These are phyloP conservation scores for Funneliformis mosseae DNA, from an alignment of 192 early-diverging fungal genomes.

Conservation along the genomic window DNA sequence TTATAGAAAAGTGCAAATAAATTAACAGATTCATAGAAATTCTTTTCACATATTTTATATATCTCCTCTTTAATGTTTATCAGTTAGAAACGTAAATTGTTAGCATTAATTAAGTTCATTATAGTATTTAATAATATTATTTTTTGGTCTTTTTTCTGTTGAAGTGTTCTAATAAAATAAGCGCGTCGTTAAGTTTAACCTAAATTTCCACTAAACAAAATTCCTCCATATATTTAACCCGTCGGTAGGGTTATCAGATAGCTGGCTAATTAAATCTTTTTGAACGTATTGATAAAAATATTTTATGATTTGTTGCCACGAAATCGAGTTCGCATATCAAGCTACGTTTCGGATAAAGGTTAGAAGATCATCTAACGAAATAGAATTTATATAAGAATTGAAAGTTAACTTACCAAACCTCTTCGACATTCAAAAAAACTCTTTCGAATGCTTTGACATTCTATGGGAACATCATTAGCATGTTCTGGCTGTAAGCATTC, in stretches of 20 bases:
- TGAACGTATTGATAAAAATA: neutral
- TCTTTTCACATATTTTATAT: neutral
- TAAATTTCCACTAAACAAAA: too few species aligned
- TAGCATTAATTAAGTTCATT: neutral
- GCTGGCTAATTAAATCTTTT: too few species aligned
- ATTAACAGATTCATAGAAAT: neutral
- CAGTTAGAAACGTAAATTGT: neutral
- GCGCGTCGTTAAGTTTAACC: too few species aligned
- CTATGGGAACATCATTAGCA: slow-evolving; percentile 50
- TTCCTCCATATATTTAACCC: too few species aligned
- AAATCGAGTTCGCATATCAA: slow-evolving; percentile 29
- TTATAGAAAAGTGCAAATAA: neutral
- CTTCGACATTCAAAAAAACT: slow-evolving; percentile 61
- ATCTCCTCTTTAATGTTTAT: neutral
- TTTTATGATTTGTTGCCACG: slow-evolving; percentile 15
- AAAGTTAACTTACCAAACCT: slow-evolving; percentile 50
- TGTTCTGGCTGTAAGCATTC: slow-evolving; percentile 59
- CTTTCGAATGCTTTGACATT: slow-evolving; percentile 55
- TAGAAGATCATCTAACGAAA: neutral
- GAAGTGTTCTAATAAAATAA: too few species aligned
- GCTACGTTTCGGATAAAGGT: neutral
- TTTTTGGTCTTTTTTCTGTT: neutral
- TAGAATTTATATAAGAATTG: neutral
- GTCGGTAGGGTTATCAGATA: too few species aligned
- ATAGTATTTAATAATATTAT: neutral